Base-by-base conservation (phyloP, 345 rosid genomes). In the Luvunga scandens region DNA sequence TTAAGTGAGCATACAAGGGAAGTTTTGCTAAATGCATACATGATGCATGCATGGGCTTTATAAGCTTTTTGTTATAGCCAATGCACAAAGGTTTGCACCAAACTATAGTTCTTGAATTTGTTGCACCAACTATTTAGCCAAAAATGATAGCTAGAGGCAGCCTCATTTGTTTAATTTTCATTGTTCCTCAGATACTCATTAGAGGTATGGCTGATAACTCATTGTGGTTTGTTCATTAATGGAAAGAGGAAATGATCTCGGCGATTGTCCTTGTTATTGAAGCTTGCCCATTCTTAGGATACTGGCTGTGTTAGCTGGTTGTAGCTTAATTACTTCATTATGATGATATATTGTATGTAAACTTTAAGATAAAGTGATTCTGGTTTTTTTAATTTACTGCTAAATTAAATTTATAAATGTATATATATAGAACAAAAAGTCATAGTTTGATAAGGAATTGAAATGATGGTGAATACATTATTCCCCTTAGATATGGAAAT, bases 21-120 rank as follows among this genome's bases (percentile, higher is more conserved):
- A 10, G 48, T 42, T 42, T 42, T 10, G 3, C 48, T 42, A 10
- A 2, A 12, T 39, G 9, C 12, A 42, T 0, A 42, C 14, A 42
- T 2, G 16, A 45, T 45, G 50, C 50, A 45, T 45, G 50, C 50
- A 42, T 42, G 98, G 91, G 92, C 95, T 39, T 84, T 93, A 75
- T 97, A 93, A 80, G 97, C 90, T 82, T 93, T 91, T 80, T 42
- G 84, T 90, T 60, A 87, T 95, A 69, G 91, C 90, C 66, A 93
- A 93, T 55, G 93, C 98, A 31, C 85, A 91, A 87, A 88, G 89
- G 97, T 86, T 72, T 14, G 81, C 66, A 6, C 50, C 4, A 42
- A 45, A 45, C 50, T 45, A 12, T 45, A 45, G 4, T 45, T 45
- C 5, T 45, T 12, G 12, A 2, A 12, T 45, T 13, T 45, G 16